These are phyloP conservation scores for Hymenoscyphus fructigenus DNA, from an alignment of 2,329 filamentous ascomycete species.

Conservation along the genomic window DNA sequence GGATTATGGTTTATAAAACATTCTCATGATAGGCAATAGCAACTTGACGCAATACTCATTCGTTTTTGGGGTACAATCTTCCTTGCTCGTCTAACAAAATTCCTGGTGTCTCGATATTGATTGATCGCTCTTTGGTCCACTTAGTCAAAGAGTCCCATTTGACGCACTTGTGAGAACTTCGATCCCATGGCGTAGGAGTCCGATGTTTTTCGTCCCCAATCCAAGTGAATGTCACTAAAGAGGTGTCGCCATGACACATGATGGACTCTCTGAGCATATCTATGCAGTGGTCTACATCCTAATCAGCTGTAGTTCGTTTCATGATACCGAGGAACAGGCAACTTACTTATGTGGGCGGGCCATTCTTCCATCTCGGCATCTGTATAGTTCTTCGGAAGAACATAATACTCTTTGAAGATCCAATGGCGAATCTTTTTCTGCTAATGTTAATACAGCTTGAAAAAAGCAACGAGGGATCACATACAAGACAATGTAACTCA, in stretches of 20 bases:
- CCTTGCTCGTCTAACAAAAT: not conserved
- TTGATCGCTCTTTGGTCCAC: not conserved
- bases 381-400: not conserved
- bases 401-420: conserved; percentile 2
- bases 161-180: conserved; percentile 1
- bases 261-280: conserved; percentile 1
- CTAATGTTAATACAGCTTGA: not conserved
- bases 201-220: not conserved
- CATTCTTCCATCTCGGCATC: not conserved
- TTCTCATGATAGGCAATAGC: not conserved
- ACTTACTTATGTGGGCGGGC: conserved; percentile 1
- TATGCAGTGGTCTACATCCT: conserved; percentile 1
- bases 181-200: not conserved
- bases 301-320: not conserved
- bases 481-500: conserved; percentile 3
- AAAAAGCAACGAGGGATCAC: not conserved
- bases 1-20: not conserved
- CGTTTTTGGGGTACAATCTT: not conserved
- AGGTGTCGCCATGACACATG: conserved; percentile 2
- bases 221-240: not conserved
- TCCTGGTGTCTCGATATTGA: not conserved
- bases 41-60: not conserved
- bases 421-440: conserved; percentile 6
- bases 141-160: not conserved
- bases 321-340: not conserved